These are phyloP conservation scores for Casuarina cunninghamiana DNA, from an alignment of 306 rosid species.

Conservation along the genomic window DNA sequence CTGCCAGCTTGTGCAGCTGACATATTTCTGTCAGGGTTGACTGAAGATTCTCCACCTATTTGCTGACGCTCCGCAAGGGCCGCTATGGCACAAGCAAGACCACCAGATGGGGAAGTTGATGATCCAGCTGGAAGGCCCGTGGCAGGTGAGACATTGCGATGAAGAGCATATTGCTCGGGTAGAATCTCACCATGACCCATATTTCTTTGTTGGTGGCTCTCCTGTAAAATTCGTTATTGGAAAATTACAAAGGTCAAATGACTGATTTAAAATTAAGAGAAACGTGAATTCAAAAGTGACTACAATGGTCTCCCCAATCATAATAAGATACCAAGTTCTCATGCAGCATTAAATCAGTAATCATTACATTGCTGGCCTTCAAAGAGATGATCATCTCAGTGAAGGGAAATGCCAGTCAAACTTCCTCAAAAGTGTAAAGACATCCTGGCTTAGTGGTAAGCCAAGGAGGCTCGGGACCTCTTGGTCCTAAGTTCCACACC, in stretches of 20 bases:
- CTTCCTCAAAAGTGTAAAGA: background rate
- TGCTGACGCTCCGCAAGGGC: slow-evolving; percentile 99
- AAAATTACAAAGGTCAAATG: background rate
- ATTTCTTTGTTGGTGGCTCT: slow-evolving; percentile 67
- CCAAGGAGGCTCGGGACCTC: too few relatives aligned
- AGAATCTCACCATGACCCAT: slow-evolving; percentile 43
- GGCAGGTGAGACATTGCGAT: slow-evolving; percentile 46
- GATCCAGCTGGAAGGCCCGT: slow-evolving; percentile 51
- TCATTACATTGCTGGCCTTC: background rate
- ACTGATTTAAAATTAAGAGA: background rate
- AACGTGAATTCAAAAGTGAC: background rate
- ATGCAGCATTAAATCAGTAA: background rate
- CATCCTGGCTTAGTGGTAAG: too few relatives aligned
- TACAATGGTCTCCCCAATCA: background rate
- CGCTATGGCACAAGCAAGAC: slow-evolving; percentile 96
- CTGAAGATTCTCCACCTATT: slow-evolving; percentile 58
- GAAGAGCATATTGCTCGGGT: slow-evolving; percentile 45
- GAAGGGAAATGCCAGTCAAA: slow-evolving; percentile 5
- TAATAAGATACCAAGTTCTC: background rate
- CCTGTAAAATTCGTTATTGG: slow-evolving; percentile 46
- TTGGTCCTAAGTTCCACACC: too few relatives aligned
- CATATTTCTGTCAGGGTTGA: slow-evolving; percentile 39
- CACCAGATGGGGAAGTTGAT: slow-evolving; percentile 86
- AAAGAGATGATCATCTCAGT: background rate
- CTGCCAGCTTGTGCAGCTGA: slow-evolving; percentile 58